Evolutionary conservation across 345 rosid genomes (phyloP).

Genomic region (Mallotus nudiflorus): DNA sequence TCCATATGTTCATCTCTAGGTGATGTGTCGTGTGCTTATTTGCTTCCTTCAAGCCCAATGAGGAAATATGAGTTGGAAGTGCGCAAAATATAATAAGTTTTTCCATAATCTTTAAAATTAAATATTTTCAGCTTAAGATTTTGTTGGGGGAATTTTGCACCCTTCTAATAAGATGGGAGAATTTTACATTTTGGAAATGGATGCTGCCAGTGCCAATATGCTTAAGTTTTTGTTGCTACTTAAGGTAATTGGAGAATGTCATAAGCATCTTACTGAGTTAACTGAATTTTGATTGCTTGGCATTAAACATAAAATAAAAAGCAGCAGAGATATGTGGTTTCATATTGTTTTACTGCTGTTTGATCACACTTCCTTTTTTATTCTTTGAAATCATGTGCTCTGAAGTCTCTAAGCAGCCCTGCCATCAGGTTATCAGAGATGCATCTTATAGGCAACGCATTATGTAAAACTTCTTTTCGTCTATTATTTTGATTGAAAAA

Average conservation of each 20-base stretch:
- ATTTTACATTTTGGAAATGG: conserved; percentile 1
- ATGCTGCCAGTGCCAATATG: neutral
- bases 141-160: too few relatives aligned
- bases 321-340: neutral
- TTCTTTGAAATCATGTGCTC: neutral
- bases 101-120: too few relatives aligned
- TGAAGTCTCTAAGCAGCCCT: neutral
- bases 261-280: neutral
- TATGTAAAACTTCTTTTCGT: neutral
- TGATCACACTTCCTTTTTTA: neutral
- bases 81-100: neutral
- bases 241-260: neutral
- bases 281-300: neutral
- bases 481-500: neutral
- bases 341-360: conserved; percentile 5
- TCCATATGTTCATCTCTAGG: neutral
- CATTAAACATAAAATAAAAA: neutral
- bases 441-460: neutral
- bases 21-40: neutral
- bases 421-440: neutral
- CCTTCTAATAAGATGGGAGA: neutral
- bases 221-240: neutral
- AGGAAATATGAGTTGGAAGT: neutral
- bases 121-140: neutral
- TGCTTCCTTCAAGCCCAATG: neutral